Evolutionary conservation across 768 basidiomycete species (phyloP), one percentile per base, ranked within the genome.

Genomic region (Sporobolomyces roseus): DNA sequence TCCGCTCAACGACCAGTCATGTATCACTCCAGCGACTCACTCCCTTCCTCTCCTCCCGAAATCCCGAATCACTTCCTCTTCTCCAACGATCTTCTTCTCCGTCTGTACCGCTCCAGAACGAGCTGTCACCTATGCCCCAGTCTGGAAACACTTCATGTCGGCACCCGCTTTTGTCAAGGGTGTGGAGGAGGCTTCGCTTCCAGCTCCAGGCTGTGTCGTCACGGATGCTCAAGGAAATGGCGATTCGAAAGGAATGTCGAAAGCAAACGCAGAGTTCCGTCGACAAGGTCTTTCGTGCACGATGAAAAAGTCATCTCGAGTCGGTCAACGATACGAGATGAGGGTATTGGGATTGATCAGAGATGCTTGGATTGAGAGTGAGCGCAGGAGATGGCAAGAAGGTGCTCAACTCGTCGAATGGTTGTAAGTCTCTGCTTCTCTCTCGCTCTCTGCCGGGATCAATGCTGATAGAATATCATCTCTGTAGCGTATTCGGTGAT

Each of bases 401-500:
- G 54, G 54, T 23, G 38, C 36, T 6, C 13, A n/a, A 2, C 16
- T 59, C 6, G 63, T 65, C 49, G 66, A 72, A 48, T 72, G 63
- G 63, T 72, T 68, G n/a, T n/a, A n/a, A n/a, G n/a, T n/a, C n/a
- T n/a, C n/a, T n/a, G n/a, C n/a, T n/a, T n/a, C n/a, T n/a, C n/a
- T n/a, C n/a, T n/a, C n/a, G n/a, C n/a, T n/a, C n/a, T n/a, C n/a
- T n/a, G n/a, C n/a, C n/a, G n/a, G n/a, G n/a, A n/a, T n/a, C n/a
- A n/a, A n/a, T n/a, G n/a, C n/a, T n/a, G n/a, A n/a, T n/a, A n/a
- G n/a, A n/a, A n/a, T n/a, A n/a, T n/a, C n/a, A n/a, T n/a, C n/a
- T n/a, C n/a, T n/a, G n/a, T n/a, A n/a, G n/a, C 55, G 46, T 68
- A 23, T 72, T 72, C n/a, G 33, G 25, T 16, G 71, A 72, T 51